Conservation (phyloP, 495 filamentous ascomycete species). For the Aspergillus hancockii region DNA sequence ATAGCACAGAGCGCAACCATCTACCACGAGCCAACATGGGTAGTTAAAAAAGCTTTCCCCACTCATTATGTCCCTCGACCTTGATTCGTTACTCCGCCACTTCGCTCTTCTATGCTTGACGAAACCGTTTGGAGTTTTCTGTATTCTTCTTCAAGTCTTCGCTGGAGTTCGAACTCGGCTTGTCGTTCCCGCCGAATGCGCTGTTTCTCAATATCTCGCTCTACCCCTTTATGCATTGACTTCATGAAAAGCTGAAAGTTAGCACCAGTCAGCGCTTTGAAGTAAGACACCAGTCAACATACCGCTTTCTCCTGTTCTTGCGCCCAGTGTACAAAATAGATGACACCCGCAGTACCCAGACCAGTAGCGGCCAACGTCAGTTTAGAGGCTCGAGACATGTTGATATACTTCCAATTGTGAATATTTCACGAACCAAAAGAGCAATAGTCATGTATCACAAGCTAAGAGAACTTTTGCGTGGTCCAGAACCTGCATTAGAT, state of each 20-base stretch:
- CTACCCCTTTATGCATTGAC: slow-evolving; percentile 90
- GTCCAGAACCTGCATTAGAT: slow-evolving; percentile 23
- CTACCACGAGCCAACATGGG: neutral
- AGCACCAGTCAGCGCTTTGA: slow-evolving; percentile 11
- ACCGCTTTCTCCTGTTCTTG: slow-evolving; percentile 88
- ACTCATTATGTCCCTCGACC: slow-evolving; percentile 23
- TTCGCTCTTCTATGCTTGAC: slow-evolving; percentile 29
- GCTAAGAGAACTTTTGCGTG: slow-evolving; percentile 5
- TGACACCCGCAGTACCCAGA: slow-evolving; percentile 70
- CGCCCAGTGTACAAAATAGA: slow-evolving; percentile 84
- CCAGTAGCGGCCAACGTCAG: slow-evolving; percentile 78
- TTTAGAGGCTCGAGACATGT: slow-evolving; percentile 89
- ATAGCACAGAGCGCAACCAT: neutral
- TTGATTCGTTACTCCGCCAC: slow-evolving; percentile 18
- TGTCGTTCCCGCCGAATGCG: slow-evolving; percentile 83
- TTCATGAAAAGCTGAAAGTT: neutral
- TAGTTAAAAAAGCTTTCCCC: neutral
- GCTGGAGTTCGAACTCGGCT: slow-evolving; percentile 92
- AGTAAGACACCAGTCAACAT: slow-evolving; percentile 27
- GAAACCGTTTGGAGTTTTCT: slow-evolving; percentile 76
- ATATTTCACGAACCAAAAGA: slow-evolving; percentile 1
- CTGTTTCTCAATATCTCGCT: slow-evolving; percentile 94
- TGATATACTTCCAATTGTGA: neutral
- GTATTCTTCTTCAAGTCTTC: slow-evolving; percentile 82
- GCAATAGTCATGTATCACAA: neutral